phyloP scores from a whole-genome alignment of 768 basidiomycete species.

The Leccinum imitatum region DNA sequence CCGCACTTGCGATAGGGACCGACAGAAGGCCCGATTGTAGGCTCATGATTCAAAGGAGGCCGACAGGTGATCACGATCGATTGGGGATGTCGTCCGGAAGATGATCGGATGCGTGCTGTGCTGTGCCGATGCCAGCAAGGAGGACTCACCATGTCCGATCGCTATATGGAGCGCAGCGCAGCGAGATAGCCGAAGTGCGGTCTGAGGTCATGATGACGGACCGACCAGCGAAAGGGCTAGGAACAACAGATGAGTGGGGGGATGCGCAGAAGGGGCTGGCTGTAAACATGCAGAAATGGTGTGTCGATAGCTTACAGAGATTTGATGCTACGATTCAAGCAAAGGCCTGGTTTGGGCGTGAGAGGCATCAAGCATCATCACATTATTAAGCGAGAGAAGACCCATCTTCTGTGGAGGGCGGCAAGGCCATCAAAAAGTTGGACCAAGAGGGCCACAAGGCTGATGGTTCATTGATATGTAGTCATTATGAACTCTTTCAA shows the following conservation, averaged over 20 bases:
- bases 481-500: not conserved
- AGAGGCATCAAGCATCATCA: conserved; percentile 8
- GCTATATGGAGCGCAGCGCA: not conserved
- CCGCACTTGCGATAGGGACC: conserved; percentile 1
- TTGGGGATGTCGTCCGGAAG: not conserved
- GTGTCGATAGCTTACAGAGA: conserved; percentile 13
- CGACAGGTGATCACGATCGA: conserved; percentile 6
- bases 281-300: conserved; percentile 27
- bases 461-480: conserved; percentile 1
- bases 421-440: not conserved
- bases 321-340: conserved; percentile 6
- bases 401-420: conserved; percentile 2
- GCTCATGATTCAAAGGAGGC: conserved; percentile 6
- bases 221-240: not conserved
- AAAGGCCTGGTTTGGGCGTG: conserved; percentile 5
- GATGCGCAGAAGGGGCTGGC: not conserved
- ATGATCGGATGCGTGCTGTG: conserved; percentile 2
- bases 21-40: not conserved
- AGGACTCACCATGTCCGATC: not conserved
- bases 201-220: not conserved
- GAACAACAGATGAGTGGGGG: not conserved
- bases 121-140: not conserved
- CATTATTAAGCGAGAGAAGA: conserved; percentile 11
- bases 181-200: not conserved
- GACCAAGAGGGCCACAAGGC: conserved; percentile 11